phyloP scores from a whole-genome alignment of 176 grass and related monocot species.

The Juncus effusus region DNA sequence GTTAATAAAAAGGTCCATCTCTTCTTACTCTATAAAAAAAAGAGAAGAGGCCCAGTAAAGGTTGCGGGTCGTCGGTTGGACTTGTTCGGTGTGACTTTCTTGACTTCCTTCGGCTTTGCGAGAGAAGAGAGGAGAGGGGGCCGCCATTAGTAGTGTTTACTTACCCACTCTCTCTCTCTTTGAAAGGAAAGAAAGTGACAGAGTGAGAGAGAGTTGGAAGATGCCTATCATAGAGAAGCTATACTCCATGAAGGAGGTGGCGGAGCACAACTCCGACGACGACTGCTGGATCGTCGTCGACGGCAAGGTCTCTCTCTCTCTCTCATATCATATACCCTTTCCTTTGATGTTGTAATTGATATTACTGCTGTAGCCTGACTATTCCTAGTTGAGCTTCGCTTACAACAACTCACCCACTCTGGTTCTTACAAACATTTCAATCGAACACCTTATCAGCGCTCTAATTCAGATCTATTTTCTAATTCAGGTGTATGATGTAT shows the following conservation, averaged over 20 bases:
- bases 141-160: constrained; percentile 7
- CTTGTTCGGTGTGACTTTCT: not conserved
- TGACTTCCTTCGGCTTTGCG: not conserved
- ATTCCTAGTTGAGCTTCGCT: not conserved
- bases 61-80: constrained; percentile 22
- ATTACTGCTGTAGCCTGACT: not conserved
- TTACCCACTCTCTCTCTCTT: not conserved
- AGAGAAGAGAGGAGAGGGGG: constrained; percentile 4
- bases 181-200: not conserved
- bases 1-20: not conserved
- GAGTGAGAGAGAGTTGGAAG: constrained; percentile 2
- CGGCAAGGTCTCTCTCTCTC: constrained; percentile 50
- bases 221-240: constrained; percentile 76
- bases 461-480: not conserved
- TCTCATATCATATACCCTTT: not conserved
- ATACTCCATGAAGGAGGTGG: constrained; percentile 68
- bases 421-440: not conserved
- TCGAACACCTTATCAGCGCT: too few relatives aligned
- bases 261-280: constrained; percentile 55
- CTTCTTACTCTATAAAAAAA: constrained; percentile 17
- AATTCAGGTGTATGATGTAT: constrained; percentile 83
- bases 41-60: not conserved
- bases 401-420: not conserved
- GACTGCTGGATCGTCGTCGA: constrained; percentile 85
- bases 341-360: not conserved